Evolutionary conservation across 2,329 filamentous ascomycete species (phyloP).

Genomic region (Cladosporium cucumerinum): DNA sequence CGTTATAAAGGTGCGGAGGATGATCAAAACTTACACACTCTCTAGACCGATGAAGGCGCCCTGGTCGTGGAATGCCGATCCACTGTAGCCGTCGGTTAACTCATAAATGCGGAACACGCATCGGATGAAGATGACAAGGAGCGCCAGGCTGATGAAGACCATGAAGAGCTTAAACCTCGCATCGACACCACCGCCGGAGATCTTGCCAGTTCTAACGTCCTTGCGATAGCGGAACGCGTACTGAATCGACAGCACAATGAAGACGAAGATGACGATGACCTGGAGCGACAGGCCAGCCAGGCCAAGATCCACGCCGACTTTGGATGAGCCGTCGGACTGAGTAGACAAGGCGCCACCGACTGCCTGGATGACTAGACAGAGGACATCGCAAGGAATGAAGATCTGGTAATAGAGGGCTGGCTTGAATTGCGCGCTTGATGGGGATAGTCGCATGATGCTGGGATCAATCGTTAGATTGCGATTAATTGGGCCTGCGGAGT

Average conservation of each 20-base stretch:
- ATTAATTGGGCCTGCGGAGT: background rate
- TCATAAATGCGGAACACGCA: slow-evolving; percentile 64
- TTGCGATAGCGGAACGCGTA: slow-evolving; percentile 7
- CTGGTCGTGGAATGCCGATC: slow-evolving; percentile 41
- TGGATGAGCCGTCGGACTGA: slow-evolving; percentile 27
- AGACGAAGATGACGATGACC: slow-evolving; percentile 55
- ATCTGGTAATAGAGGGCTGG: slow-evolving; percentile 27
- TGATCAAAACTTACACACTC: slow-evolving; percentile 25
- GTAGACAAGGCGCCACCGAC: slow-evolving; percentile 49
- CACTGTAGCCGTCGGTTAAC: slow-evolving; percentile 60
- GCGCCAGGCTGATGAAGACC: slow-evolving; percentile 52
- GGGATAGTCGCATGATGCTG: slow-evolving; percentile 21
- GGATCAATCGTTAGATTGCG: background rate
- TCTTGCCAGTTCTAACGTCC: background rate
- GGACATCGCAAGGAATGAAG: slow-evolving; percentile 62
- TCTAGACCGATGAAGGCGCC: slow-evolving; percentile 25
- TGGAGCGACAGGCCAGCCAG: slow-evolving; percentile 63
- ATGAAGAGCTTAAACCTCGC: slow-evolving; percentile 53
- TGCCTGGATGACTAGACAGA: slow-evolving; percentile 60
- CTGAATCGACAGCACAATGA: slow-evolving; percentile 39
- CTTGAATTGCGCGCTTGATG: slow-evolving; percentile 20
- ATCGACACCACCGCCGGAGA: background rate
- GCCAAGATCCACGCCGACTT: slow-evolving; percentile 59
- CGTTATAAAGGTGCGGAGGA: background rate
- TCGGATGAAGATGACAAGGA: slow-evolving; percentile 60